Evolutionary conservation across 2,329 filamentous ascomycete genomes (phyloP), one percentile per base, ranked within the genome.

Genomic region (Teratosphaeria destructans): DNA sequence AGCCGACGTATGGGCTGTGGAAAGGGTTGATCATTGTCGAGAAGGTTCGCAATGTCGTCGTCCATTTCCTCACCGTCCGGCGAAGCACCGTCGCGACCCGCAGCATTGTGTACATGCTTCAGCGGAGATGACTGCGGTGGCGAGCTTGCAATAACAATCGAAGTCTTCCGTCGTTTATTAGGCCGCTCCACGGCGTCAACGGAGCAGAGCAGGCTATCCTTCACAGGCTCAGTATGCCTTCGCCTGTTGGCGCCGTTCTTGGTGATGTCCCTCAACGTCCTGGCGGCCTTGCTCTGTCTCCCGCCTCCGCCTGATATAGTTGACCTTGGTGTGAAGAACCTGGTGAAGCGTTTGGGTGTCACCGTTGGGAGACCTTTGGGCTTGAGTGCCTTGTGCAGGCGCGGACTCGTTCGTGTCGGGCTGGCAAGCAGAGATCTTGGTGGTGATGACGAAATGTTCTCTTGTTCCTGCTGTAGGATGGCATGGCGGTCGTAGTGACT

Each of bases 211-310:
- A 63, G 57, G 27, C 65, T 64, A 49, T 68, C 66, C 34, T 52
- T 37, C 11, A 54, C 47, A 10, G 34, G 37, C 11, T 57, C 19
- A 23, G 56, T 59, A 19, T 61, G 55, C 10, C 61, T 55, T 57
- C 64, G 59, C 35, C 74, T 72, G 60, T 80, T 80, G 61, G 75
- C 63, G 43, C 74, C 78, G 64, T 74, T 72, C 58, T 72, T 74
- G 58, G 78, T 80, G 63, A 81, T 79, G 64, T 81, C 78, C 60
- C 76, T 76, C 62, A 81, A 67, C 62, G 78, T 76, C 60, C 77
- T 71, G 29, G 74, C 74, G 32, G 78, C 77, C 61, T 72, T 74
- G 60, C 74, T 70, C 35, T 64, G 64, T 52, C 67, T 64, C 16
- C 60, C 65, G 32, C 63, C 63, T 54, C 66, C 59, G 23, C 64